phyloP scores from a whole-genome alignment of 2,329 filamentous ascomycete species.

The Juglanconis oblonga region DNA sequence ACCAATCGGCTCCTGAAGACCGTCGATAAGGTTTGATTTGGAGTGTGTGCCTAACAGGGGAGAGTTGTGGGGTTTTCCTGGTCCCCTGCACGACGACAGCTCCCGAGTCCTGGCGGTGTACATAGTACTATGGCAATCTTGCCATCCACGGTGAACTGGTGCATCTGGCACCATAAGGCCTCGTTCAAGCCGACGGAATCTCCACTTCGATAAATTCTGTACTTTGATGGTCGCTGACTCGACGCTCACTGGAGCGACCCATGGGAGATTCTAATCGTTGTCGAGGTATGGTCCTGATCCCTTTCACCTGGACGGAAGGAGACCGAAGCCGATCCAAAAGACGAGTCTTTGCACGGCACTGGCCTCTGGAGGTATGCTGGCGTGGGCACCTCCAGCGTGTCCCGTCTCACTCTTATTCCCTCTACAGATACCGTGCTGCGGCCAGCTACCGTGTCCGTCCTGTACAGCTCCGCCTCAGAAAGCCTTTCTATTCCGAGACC shows the following conservation, averaged over 20 bases:
- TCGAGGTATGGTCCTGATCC: not conserved
- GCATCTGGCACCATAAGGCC: not conserved
- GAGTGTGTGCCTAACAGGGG: too few relatives aligned
- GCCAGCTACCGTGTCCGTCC: not conserved
- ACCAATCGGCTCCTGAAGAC: too few relatives aligned
- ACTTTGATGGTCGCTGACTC: not conserved
- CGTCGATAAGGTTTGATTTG: too few relatives aligned
- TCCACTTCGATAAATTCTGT: not conserved
- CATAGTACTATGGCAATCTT: not conserved
- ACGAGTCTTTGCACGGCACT: not conserved
- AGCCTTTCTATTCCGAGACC: conserved; percentile 1
- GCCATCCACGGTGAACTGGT: too few relatives aligned
- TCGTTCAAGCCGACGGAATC: not conserved
- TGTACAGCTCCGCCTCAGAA: not conserved
- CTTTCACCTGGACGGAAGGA: not conserved
- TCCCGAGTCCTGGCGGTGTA: not conserved
- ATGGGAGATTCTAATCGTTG: not conserved
- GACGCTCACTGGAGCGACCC: not conserved
- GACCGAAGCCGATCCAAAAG: not conserved
- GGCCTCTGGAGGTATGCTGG: not conserved
- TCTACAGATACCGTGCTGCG: not conserved
- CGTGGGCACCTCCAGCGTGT: conserved; percentile 7
- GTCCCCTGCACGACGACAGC: too few relatives aligned
- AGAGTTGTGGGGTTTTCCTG: not conserved
- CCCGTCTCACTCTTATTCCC: not conserved